These are phyloP conservation scores for Fusarium mexicanum DNA, from an alignment of 2,329 filamentous ascomycete species.

Conservation along the genomic window DNA sequence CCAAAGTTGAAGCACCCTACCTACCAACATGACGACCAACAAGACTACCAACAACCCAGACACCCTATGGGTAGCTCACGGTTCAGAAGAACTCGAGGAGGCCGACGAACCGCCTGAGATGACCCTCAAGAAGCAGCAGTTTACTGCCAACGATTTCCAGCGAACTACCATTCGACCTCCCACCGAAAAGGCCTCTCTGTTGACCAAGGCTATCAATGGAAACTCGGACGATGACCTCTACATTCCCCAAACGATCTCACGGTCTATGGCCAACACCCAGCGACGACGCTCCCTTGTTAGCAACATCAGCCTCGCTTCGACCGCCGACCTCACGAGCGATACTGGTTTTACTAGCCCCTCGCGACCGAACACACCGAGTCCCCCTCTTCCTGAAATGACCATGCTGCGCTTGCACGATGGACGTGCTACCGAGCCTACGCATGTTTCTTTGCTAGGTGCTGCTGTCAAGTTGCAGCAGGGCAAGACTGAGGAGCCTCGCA, in stretches of 20 bases:
- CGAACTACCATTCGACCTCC: conserved; percentile 59
- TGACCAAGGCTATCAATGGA: conserved; percentile 84
- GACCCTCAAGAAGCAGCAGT: conserved; percentile 40
- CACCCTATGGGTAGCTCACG: conserved; percentile 48
- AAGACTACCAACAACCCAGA: conserved; percentile 40
- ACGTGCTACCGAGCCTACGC: conserved; percentile 40
- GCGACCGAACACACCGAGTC: conserved; percentile 88
- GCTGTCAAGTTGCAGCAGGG: conserved; percentile 32
- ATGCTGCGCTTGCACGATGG: conserved; percentile 54
- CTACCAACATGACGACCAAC: conserved; percentile 47
- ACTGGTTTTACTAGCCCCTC: conserved; percentile 90
- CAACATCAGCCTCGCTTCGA: conserved; percentile 82
- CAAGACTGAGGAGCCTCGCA: conserved; percentile 67
- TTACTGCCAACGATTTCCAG: conserved; percentile 53
- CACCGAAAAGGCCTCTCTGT: conserved; percentile 76
- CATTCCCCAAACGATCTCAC: conserved; percentile 47
- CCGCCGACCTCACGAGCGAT: conserved; percentile 93
- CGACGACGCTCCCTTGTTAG: conserved; percentile 77
- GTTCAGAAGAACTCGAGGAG: conserved; percentile 75
- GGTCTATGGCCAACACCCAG: conserved; percentile 46
- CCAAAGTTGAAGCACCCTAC: conserved; percentile 43
- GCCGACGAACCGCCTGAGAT: conserved; percentile 88
- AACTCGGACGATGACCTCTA: conserved; percentile 67
- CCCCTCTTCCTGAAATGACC: conserved; percentile 73
- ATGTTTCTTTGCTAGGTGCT: conserved; percentile 39